phyloP scores from a whole-genome alignment of 768 basidiomycete genomes.

The Dictyophora rubrovolvata region DNA sequence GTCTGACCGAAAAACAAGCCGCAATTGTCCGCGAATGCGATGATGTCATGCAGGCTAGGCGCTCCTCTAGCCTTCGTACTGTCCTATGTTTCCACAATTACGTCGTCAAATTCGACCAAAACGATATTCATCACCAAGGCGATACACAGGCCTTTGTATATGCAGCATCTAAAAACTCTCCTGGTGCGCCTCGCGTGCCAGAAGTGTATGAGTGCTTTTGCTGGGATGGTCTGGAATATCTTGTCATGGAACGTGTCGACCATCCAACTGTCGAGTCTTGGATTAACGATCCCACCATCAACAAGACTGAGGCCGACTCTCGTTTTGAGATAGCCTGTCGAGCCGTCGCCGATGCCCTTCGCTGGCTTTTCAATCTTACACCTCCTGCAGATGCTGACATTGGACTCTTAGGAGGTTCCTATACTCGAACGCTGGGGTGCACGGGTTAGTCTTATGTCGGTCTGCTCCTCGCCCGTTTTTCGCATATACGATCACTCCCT shows the following conservation, averaged over 20 bases:
- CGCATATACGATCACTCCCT: too few species aligned
- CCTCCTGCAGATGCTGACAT: background rate
- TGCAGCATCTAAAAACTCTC: background rate
- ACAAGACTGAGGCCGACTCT: background rate
- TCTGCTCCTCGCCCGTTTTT: too few species aligned
- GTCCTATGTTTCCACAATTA: background rate
- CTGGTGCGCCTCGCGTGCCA: background rate
- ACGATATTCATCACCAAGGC: background rate
- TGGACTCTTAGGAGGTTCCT: background rate
- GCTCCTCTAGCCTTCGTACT: background rate
- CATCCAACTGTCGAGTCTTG: background rate
- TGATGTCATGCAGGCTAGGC: background rate
- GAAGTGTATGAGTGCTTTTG: background rate
- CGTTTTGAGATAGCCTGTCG: background rate
- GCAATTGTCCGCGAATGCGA: background rate
- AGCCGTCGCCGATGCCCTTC: background rate
- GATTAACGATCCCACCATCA: background rate
- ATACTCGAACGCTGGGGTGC: background rate
- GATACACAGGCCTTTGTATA: background rate
- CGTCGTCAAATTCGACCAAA: background rate
- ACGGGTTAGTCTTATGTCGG: too few species aligned
- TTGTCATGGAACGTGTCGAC: background rate
- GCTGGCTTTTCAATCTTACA: background rate
- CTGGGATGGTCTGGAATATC: background rate
- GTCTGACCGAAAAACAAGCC: background rate